Conservation (phyloP, 306 rosid species). For the Lithocarpus polystachyus region DNA sequence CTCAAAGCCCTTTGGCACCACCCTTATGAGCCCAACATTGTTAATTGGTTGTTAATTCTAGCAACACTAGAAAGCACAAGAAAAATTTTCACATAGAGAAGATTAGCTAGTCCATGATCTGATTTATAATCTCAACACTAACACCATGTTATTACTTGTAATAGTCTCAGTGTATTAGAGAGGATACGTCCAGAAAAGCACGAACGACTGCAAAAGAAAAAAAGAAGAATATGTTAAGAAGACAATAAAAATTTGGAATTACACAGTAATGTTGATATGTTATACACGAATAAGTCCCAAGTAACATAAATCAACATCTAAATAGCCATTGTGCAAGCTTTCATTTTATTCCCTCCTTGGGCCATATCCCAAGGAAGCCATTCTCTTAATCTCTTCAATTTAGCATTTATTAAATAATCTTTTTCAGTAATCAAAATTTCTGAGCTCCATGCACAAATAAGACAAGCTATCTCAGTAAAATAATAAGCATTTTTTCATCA, state of each 20-base stretch:
- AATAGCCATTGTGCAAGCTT: neutral
- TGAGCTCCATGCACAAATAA: neutral
- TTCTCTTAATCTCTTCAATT: neutral
- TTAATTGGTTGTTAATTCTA: neutral
- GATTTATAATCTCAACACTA: neutral
- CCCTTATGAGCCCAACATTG: neutral
- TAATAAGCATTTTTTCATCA: neutral
- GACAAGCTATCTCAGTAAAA: neutral
- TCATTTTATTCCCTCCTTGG: no score
- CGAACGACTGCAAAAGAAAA: conserved; percentile 78
- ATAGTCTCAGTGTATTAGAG: conserved; percentile 8
- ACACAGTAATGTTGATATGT: neutral
- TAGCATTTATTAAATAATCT: neutral
- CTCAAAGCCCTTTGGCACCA: neutral
- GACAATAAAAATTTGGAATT: neutral
- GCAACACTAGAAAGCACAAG: neutral
- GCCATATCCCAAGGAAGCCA: neutral
- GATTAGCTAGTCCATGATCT: neutral
- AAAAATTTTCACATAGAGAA: neutral
- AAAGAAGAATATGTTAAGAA: conserved; percentile 3
- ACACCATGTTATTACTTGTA: neutral
- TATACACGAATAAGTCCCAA: neutral
- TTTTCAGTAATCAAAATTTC: neutral
- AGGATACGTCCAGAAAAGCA: conserved; percentile 99
- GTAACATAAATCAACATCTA: neutral